These are phyloP conservation scores for Combretum micranthum DNA, from an alignment of 345 rosid species.

Conservation along the genomic window DNA sequence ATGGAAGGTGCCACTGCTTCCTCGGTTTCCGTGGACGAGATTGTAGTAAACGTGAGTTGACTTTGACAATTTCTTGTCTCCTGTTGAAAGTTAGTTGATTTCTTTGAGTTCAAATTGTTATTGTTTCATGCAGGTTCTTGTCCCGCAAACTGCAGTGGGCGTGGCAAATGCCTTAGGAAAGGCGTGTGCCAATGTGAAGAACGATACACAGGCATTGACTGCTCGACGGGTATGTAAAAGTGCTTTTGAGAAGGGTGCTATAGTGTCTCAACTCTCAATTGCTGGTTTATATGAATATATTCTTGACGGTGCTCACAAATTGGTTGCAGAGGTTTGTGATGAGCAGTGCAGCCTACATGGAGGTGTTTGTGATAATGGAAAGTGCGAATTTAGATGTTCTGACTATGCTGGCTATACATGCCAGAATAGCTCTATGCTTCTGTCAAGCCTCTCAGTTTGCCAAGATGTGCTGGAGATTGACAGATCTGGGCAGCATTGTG, in stretches of 20 bases:
- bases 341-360: conserved; percentile 99
- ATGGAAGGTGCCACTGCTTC: conserved; percentile 82
- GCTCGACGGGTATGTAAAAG: conserved; percentile 69
- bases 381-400: conserved; percentile 98
- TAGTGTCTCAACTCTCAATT: conserved; percentile 2
- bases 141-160: conserved; percentile 71
- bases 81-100: no score
- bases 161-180: conserved; percentile 67
- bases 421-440: conserved; percentile 87
- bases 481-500: conserved; percentile 77
- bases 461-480: conserved; percentile 76
- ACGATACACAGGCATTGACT: conserved; percentile 86
- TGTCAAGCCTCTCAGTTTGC: conserved; percentile 79
- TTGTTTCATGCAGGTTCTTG: conserved; percentile 58
- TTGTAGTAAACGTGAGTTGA: conserved; percentile 71
- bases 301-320: neutral
- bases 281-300: neutral
- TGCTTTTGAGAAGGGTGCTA: conserved; percentile 1
- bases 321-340: conserved; percentile 76
- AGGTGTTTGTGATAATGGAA: conserved; percentile 99
- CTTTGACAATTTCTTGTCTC: neutral
- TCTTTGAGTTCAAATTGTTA: neutral
- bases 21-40: conserved; percentile 87
- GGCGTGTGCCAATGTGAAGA: conserved; percentile 73
- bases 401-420: conserved; percentile 98